phyloP scores from a whole-genome alignment of 2,329 filamentous ascomycete genomes.

The Canariomyces notabilis region DNA sequence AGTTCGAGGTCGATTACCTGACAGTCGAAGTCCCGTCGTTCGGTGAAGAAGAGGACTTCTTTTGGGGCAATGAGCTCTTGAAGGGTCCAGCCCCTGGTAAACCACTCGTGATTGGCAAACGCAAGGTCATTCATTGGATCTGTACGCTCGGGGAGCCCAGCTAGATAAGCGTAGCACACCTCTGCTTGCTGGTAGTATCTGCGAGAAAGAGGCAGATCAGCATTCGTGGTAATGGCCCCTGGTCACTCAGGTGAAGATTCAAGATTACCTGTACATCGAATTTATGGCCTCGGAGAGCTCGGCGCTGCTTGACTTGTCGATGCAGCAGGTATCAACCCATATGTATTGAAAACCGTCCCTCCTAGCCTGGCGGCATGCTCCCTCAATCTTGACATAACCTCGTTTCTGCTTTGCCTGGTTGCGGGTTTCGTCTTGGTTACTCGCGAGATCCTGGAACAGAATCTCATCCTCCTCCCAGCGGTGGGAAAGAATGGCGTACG shows the following conservation, averaged over 20 bases:
- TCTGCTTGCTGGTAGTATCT: background rate
- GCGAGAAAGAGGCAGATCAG: background rate
- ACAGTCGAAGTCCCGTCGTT: too few relatives aligned
- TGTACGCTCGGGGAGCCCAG: background rate
- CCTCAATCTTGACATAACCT: constrained; percentile 1
- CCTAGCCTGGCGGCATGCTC: background rate
- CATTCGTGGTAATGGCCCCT: too few relatives aligned
- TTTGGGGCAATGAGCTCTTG: background rate
- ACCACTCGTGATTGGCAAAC: background rate
- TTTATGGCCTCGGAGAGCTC: constrained; percentile 7
- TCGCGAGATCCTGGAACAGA: background rate
- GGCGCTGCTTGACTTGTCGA: constrained; percentile 8
- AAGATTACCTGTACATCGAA: constrained; percentile 2
- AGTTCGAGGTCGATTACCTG: background rate
- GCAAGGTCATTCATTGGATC: background rate
- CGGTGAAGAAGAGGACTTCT: background rate
- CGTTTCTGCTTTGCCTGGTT: background rate
- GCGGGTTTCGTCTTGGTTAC: background rate
- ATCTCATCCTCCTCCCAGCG: constrained; percentile 5
- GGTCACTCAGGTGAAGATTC: background rate
- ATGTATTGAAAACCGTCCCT: background rate
- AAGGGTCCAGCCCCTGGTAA: background rate
- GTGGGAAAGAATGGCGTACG: constrained; percentile 8
- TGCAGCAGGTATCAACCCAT: constrained; percentile 6
- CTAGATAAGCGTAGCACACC: background rate